Evolutionary conservation across 352 stramenopile genomes (phyloP), one percentile per base, ranked within the genome.

Genomic region (Phytopythium litorale): DNA sequence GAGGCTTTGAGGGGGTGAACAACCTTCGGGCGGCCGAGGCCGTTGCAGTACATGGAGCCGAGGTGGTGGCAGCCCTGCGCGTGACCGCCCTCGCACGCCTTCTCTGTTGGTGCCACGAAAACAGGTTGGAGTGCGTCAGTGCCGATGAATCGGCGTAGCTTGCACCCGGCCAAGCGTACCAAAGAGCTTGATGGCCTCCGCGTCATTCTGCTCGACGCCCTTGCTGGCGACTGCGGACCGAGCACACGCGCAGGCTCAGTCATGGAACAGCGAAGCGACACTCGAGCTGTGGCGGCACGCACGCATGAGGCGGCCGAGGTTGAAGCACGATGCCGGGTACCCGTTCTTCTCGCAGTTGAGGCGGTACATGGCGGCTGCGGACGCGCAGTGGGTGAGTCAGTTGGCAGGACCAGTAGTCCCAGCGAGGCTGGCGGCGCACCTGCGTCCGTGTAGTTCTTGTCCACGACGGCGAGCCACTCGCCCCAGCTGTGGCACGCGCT

Each of bases 401-500:
- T 30, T 4, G 28, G 28, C 28, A 30, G 4, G 28, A 4, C 28
- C 2, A 30, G 28, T 30, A 4, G 28, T 30, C 28, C 4, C 28
- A 2, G 28, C 28, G 28, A 30, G 28, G 28, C 28, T 30, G 28
- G 28, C 28, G 28, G 28, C 42, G 45, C 38, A 92, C 83, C 81
- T 30, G 87, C 87, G 28, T 78, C 75, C 18, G 66, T 70, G 70
- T 96, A 92, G 64, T 96, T 87, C 72, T 92, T 94, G 71, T 94
- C 84, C 11, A 96, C 81, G 18, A 96, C 87, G 4, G 84, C 80
- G 57, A 94, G 72, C 84, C 84, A 96, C 54, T 96, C 87, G 54
- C 85, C 87, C 79, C 82, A 93, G 62, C 79, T 92, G 68, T 96
- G 87, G 66, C 87, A 96, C 3, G 87, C 87, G 54, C 79, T 92